phyloP scores from a whole-genome alignment of 2,329 filamentous ascomycete species.

The Purpureocillium takamizusanense region DNA sequence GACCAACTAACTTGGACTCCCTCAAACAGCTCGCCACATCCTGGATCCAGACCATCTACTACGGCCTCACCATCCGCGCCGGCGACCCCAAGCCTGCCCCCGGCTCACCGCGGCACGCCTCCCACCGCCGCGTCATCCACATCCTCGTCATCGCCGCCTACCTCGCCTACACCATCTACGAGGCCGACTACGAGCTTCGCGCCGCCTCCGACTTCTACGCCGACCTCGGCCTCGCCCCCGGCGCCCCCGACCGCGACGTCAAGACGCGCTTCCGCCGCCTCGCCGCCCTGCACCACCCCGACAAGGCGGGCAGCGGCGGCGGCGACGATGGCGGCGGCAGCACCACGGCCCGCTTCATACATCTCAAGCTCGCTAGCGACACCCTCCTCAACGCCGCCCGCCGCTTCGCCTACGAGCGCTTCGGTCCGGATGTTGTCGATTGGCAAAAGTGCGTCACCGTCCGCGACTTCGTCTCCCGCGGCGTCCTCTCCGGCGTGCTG shows the following conservation, averaged over 20 bases:
- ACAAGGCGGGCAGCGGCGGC: constrained; percentile 54
- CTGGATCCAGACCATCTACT: constrained; percentile 74
- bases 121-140: constrained; percentile 75
- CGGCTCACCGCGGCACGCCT: constrained; percentile 57
- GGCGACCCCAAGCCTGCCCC: constrained; percentile 72
- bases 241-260: constrained; percentile 65
- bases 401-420: constrained; percentile 83
- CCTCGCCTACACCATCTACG: constrained; percentile 85
- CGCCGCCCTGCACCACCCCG: constrained; percentile 66
- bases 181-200: constrained; percentile 75
- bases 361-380: constrained; percentile 76
- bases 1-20: too few species aligned
- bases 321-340: constrained; percentile 14
- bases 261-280: constrained; percentile 79
- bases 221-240: constrained; percentile 60
- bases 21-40: constrained; percentile 60
- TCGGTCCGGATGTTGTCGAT: constrained; percentile 61
- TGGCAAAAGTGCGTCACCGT: constrained; percentile 62
- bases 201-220: constrained; percentile 68
- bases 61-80: constrained; percentile 79
- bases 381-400: constrained; percentile 67
- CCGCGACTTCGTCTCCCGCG: constrained; percentile 63
- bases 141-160: constrained; percentile 76
- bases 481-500: constrained; percentile 46
- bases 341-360: constrained; percentile 52